Percentiles rank a stretch among this genome's conserved stretches.
These are phyloP conservation scores for Ceratocystis cubensis DNA, from an alignment of 2,329 filamentous ascomycete genomes.

Conservation along the genomic window DNA sequence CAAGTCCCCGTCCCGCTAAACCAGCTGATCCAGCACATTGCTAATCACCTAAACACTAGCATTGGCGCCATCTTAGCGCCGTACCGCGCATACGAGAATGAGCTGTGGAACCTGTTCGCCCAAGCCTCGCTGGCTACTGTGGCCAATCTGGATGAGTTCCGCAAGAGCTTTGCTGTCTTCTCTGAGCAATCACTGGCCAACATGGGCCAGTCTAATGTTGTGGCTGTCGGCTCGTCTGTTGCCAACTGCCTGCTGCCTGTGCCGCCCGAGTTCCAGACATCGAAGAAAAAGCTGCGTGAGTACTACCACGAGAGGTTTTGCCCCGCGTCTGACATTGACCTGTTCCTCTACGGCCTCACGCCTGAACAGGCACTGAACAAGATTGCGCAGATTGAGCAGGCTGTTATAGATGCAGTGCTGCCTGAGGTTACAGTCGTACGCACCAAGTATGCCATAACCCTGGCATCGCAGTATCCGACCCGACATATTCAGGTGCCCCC, in stretches of 20 bases:
- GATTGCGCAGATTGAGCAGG: slow-evolving; percentile 67
- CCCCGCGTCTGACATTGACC: slow-evolving; percentile 73
- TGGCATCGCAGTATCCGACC: slow-evolving; percentile 70
- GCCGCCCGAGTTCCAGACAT: slow-evolving; percentile 46
- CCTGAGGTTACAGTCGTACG: slow-evolving; percentile 74
- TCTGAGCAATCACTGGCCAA: slow-evolving; percentile 65
- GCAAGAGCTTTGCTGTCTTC: slow-evolving; percentile 68
- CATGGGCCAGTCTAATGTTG: slow-evolving; percentile 69
- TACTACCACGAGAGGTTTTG: slow-evolving; percentile 75
- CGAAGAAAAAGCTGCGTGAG: slow-evolving; percentile 51
- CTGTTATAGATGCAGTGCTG: slow-evolving; percentile 63
- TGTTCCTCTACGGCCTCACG: slow-evolving; percentile 69
- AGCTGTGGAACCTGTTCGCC: slow-evolving; percentile 54
- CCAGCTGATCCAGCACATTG: slow-evolving; percentile 41
- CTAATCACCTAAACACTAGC: slow-evolving; percentile 39
- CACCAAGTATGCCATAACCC: slow-evolving; percentile 79
- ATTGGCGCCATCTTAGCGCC: slow-evolving; percentile 49
- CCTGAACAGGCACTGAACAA: slow-evolving; percentile 70
- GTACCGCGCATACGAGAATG: slow-evolving; percentile 54
- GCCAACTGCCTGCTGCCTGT: slow-evolving; percentile 66
- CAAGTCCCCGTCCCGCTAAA: slow-evolving; percentile 36
- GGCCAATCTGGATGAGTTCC: slow-evolving; percentile 54
- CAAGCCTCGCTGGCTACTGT: slow-evolving; percentile 61
- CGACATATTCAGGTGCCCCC: slow-evolving; percentile 54
- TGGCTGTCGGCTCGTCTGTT: slow-evolving; percentile 69